A percentile compares a stretch with the other conserved stretches of the same genome.
phyloP scores from a whole-genome alignment of 768 basidiomycete genomes.

The Phaeotremella fagi region DNA sequence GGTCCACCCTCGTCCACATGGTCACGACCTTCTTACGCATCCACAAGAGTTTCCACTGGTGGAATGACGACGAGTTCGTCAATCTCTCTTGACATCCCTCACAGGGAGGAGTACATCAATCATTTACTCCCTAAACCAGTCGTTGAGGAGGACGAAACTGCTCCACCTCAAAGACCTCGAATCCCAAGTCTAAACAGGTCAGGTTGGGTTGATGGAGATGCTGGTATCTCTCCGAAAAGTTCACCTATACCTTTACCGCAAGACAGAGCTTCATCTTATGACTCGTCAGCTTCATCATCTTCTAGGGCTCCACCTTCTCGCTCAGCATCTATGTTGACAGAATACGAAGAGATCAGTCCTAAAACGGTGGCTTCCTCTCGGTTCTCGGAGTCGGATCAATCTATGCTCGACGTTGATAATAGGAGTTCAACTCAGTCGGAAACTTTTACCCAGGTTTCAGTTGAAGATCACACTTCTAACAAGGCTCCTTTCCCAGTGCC shows the following conservation, averaged over 20 bases:
- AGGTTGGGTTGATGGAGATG: neutral
- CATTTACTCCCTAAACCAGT: neutral
- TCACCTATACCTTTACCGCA: neutral
- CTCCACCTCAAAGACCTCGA: neutral
- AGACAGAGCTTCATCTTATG: neutral
- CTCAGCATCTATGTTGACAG: neutral
- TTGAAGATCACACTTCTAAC: neutral
- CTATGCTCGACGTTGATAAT: neutral
- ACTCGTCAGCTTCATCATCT: neutral
- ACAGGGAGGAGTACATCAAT: neutral
- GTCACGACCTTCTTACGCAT: neutral
- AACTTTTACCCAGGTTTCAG: neutral
- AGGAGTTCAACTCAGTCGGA: neutral
- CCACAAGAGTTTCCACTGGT: neutral
- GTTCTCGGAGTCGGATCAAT: neutral
- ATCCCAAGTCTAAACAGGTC: neutral
- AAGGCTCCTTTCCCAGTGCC: neutral
- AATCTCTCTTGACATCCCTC: neutral
- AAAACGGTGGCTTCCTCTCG: neutral
- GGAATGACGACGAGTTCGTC: neutral
- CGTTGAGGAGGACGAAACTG: neutral
- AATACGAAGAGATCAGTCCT: neutral
- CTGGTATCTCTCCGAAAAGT: neutral
- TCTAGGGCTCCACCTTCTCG: neutral
- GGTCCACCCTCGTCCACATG: neutral